Evolutionary conservation across 2,329 filamentous ascomycete species (phyloP).

Genomic region (Alternaria brassicae): DNA sequence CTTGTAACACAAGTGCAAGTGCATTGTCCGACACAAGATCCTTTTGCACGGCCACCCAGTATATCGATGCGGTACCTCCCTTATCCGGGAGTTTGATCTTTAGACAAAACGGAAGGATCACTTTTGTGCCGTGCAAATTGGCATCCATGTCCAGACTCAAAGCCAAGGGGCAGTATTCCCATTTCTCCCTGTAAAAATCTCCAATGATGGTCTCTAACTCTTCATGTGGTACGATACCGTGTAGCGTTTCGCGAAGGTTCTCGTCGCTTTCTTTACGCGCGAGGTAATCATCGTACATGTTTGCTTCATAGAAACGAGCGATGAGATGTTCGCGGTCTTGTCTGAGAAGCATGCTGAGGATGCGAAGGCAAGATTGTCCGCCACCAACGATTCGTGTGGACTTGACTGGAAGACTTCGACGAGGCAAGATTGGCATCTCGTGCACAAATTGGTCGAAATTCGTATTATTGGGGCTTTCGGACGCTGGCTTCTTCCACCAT

Average conservation of each 20-base stretch:
- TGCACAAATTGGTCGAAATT: not conserved
- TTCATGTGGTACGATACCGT: not conserved
- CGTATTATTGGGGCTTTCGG: not conserved
- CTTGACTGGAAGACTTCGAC: not conserved
- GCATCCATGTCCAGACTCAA: not conserved
- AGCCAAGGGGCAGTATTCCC: not conserved
- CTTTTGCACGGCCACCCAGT: not conserved
- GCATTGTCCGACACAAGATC: not conserved
- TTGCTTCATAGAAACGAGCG: not conserved
- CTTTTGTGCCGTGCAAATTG: not conserved
- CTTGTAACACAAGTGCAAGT: not conserved
- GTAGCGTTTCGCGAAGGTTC: not conserved
- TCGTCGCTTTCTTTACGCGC: not conserved
- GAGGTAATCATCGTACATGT: not conserved
- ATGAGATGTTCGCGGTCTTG: not conserved
- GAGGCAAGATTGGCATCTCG: not conserved
- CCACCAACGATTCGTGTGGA: rapidly evolving
- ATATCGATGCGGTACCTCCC: not conserved
- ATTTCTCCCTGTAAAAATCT: not conserved
- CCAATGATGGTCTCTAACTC: not conserved
- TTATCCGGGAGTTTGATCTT: not conserved
- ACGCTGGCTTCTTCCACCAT: slow-evolving; percentile 14
- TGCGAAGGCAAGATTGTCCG: not conserved
- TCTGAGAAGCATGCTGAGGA: not conserved
- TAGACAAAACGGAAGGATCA: not conserved